phyloP scores from a whole-genome alignment of 495 filamentous ascomycete species.

The Tuber aestivum region DNA sequence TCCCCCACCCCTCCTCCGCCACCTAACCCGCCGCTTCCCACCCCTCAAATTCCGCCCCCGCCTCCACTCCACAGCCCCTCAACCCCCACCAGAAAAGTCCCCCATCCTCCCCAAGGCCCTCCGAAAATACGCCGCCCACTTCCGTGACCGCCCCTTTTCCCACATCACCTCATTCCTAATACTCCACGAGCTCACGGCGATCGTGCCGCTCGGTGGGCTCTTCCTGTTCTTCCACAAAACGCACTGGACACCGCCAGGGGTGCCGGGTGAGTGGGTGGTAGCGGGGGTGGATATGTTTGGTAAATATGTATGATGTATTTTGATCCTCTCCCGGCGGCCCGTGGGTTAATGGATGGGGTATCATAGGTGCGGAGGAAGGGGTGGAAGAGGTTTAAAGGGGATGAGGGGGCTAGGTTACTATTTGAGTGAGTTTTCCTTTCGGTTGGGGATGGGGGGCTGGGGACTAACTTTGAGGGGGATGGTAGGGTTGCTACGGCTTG shows the following conservation, averaged over 20 bases:
- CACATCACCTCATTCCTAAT: slow-evolving; percentile 82
- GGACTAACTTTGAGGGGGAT: slow-evolving; percentile 16
- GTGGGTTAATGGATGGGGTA: slow-evolving; percentile 43
- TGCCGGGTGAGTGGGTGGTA: slow-evolving; percentile 26
- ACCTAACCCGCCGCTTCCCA: background rate
- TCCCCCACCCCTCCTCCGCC: background rate
- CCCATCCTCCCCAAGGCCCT: slow-evolving; percentile 52
- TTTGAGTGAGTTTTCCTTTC: slow-evolving; percentile 44
- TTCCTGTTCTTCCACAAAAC: slow-evolving; percentile 70
- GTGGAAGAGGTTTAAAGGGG: slow-evolving; percentile 27
- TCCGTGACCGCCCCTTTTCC: slow-evolving; percentile 69
- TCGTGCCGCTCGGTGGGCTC: slow-evolving; percentile 70
- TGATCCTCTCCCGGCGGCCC: slow-evolving; percentile 44
- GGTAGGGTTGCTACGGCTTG: slow-evolving; percentile 75
- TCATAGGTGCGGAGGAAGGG: slow-evolving; percentile 26
- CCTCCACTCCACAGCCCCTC: slow-evolving; percentile 1
- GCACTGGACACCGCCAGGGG: slow-evolving; percentile 34
- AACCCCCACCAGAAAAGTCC: background rate
- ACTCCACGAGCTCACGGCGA: slow-evolving; percentile 84
- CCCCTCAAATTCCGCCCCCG: background rate
- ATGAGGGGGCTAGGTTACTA: slow-evolving; percentile 35
- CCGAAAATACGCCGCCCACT: slow-evolving; percentile 58
- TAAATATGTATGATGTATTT: slow-evolving; percentile 30
- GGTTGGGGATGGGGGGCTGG: slow-evolving; percentile 27
- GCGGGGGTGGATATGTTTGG: slow-evolving; percentile 34